Evolutionary conservation across 225 moss, liverwort and hornwort species (phyloP).

Genomic region (Lunularia cruciata): DNA sequence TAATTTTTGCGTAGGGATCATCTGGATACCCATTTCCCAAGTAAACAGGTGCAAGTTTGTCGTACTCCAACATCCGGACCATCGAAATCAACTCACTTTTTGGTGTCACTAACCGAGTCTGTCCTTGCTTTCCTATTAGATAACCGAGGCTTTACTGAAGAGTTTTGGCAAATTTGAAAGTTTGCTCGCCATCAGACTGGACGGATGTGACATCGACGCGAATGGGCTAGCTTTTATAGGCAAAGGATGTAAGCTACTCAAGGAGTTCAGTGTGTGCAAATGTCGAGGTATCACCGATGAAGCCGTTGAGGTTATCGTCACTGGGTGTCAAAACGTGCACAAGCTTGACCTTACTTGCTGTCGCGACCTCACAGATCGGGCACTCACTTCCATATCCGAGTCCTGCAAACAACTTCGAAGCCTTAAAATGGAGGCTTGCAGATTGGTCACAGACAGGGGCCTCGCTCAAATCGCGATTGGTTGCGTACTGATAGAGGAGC

Average conservation of each 20-base stretch:
- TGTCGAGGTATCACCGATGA: slow-evolving; percentile 72
- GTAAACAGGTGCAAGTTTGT: neutral
- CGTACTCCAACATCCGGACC: too few relatives aligned
- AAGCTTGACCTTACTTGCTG: slow-evolving; percentile 85
- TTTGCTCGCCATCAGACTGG: slow-evolving; percentile 64
- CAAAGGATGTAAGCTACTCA: slow-evolving; percentile 69
- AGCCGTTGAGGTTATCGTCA: slow-evolving; percentile 55
- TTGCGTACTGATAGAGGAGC: slow-evolving; percentile 58
- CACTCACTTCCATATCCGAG: slow-evolving; percentile 54
- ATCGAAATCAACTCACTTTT: too few relatives aligned
- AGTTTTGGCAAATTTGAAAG: slow-evolving; percentile 56
- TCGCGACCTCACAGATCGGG: slow-evolving; percentile 64
- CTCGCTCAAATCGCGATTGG: slow-evolving; percentile 54
- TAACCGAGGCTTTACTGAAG: slow-evolving; percentile 43
- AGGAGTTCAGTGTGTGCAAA: slow-evolving; percentile 77
- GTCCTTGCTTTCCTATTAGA: slow-evolving; percentile 33
- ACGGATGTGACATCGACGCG: slow-evolving; percentile 63
- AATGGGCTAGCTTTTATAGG: slow-evolving; percentile 66
- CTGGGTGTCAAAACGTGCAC: slow-evolving; percentile 58
- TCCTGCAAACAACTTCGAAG: slow-evolving; percentile 59
- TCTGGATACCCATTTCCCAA: neutral
- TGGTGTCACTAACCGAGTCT: neutral
- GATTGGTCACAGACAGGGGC: slow-evolving; percentile 52
- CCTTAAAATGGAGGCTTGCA: slow-evolving; percentile 79
- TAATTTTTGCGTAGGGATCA: too few relatives aligned